Evolutionary conservation across 257 asterid genomes (phyloP).

Genomic region (Lantana camara): DNA sequence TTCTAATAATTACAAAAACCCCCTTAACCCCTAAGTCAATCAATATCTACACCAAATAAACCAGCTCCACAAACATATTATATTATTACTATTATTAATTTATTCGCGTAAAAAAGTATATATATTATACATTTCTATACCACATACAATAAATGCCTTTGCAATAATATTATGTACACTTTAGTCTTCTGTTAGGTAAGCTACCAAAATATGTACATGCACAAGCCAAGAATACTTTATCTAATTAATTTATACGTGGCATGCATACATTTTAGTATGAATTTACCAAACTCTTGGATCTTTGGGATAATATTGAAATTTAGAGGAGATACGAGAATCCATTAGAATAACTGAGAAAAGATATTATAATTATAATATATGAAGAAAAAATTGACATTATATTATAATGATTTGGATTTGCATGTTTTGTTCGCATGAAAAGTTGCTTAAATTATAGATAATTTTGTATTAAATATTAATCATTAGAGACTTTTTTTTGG

Average conservation of each 20-base stretch:
- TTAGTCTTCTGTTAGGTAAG: conserved; percentile 70
- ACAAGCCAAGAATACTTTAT: conserved; percentile 21
- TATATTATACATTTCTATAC: background rate
- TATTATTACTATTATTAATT: background rate
- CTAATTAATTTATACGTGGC: conserved; percentile 36
- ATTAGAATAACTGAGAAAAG: conserved; percentile 6
- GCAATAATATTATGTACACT: conserved; percentile 26
- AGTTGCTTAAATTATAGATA: conserved; percentile 16
- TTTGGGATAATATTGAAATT: conserved; percentile 5
- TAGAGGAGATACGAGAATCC: conserved; percentile 13
- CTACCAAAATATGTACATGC: conserved; percentile 49
- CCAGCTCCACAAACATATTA: conserved; percentile 4
- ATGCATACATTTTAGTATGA: background rate
- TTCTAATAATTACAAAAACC: background rate
- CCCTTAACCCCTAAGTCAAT: conserved; percentile 6
- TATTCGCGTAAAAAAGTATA: too few relatives aligned
- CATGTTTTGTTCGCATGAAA: conserved; percentile 34
- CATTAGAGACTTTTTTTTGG: too few relatives aligned
- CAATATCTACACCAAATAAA: conserved; percentile 22
- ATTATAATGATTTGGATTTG: conserved; percentile 1
- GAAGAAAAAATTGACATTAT: conserved; percentile 1
- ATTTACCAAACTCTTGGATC: background rate
- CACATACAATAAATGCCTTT: conserved; percentile 24
- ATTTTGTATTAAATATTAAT: too few relatives aligned
- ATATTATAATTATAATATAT: conserved; percentile 25